Conservation (phyloP, 495 filamentous ascomycete genomes). For the Penicillium paradoxum region DNA sequence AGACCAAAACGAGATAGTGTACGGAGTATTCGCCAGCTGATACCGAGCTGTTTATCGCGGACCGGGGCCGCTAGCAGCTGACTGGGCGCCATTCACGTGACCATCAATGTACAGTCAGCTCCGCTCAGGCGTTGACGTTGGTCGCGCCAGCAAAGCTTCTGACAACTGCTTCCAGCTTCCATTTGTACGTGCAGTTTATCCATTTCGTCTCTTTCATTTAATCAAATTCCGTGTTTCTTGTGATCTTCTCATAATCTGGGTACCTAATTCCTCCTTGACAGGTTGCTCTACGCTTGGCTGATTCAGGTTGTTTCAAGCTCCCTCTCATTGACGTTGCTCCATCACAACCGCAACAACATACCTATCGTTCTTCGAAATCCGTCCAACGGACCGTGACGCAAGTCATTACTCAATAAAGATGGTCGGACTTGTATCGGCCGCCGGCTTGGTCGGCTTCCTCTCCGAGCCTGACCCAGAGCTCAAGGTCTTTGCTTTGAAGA, state of each 20-base stretch:
- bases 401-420: slow-evolving; percentile 46
- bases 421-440: slow-evolving; percentile 91
- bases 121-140: slow-evolving; percentile 38
- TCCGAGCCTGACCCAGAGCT: slow-evolving; percentile 90
- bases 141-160: slow-evolving; percentile 35
- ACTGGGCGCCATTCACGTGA: slow-evolving; percentile 22
- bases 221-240: slow-evolving; percentile 16
- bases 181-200: slow-evolving; percentile 23
- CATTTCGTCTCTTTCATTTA: slow-evolving; percentile 19
- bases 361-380: slow-evolving; percentile 12
- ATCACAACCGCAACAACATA: slow-evolving; percentile 29
- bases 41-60: slow-evolving; percentile 12
- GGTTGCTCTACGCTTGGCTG: slow-evolving; percentile 14
- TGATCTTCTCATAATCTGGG: slow-evolving; percentile 9
- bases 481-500: slow-evolving; percentile 88
- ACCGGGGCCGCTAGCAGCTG: slow-evolving; percentile 8
- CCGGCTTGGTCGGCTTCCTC: slow-evolving; percentile 91
- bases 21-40: slow-evolving; percentile 25
- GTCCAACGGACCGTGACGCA: slow-evolving; percentile 9
- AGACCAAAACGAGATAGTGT: slow-evolving; percentile 14
- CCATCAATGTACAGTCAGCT: slow-evolving; percentile 18
- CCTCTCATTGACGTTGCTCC: slow-evolving; percentile 37
- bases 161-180: slow-evolving; percentile 31
- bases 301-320: slow-evolving; percentile 27
- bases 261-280: slow-evolving; percentile 5